These are phyloP conservation scores for Verticillium tricorpus DNA, from an alignment of 2,329 filamentous ascomycete species.

Conservation along the genomic window DNA sequence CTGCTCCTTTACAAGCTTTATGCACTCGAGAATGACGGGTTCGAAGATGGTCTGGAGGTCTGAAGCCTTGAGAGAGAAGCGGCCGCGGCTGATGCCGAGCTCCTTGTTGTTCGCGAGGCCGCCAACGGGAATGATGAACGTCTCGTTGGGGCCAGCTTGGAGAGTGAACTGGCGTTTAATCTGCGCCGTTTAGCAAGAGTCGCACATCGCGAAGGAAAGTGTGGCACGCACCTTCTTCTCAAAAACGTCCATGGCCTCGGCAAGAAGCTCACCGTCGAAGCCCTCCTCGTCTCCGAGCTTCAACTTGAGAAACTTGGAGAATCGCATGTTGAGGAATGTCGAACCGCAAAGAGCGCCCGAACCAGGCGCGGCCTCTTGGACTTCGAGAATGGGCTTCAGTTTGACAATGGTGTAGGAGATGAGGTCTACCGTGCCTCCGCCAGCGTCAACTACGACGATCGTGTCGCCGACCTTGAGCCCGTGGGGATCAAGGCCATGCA, in stretches of 20 bases:
- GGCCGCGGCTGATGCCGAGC: constrained; percentile 30
- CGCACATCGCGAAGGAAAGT: not conserved
- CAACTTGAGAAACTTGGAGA: constrained; percentile 36
- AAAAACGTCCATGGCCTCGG: constrained; percentile 36
- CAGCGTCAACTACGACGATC: constrained; percentile 50
- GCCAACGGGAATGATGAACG: constrained; percentile 28
- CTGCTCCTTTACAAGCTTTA: constrained; percentile 38
- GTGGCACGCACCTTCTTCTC: constrained; percentile 28
- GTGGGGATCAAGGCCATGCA: constrained; percentile 36
- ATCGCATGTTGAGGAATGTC: constrained; percentile 43
- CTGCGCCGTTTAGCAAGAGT: constrained; percentile 11
- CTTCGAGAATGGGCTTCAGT: constrained; percentile 36
- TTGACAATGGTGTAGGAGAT: constrained; percentile 46
- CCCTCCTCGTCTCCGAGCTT: constrained; percentile 38
- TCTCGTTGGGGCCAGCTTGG: constrained; percentile 27
- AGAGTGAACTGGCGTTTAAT: constrained; percentile 23
- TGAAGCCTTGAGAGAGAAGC: constrained; percentile 29
- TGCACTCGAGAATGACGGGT: constrained; percentile 36
- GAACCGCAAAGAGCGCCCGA: constrained; percentile 47
- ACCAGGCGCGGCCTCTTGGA: constrained; percentile 44
- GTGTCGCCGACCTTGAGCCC: constrained; percentile 38
- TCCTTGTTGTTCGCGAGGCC: constrained; percentile 31
- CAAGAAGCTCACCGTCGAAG: constrained; percentile 35
- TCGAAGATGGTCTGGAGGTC: constrained; percentile 39
- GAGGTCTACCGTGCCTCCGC: constrained; percentile 50